Conservation (phyloP, 495 filamentous ascomycete species). For the Trichoderma reesei region DNA sequence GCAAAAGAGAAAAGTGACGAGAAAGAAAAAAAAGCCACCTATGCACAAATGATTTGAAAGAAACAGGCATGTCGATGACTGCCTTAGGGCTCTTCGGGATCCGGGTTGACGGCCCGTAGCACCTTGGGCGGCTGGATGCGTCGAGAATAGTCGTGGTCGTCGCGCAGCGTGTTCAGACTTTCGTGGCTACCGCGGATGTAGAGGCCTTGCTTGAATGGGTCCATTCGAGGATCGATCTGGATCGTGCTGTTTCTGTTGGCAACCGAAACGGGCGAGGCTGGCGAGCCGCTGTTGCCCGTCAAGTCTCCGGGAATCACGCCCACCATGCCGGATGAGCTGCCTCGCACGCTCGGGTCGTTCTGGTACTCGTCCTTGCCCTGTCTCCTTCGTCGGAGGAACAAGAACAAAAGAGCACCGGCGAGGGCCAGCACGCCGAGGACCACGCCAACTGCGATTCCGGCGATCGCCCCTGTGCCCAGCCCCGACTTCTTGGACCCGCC, state of each 20-base stretch:
- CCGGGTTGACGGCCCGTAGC: conserved; percentile 44
- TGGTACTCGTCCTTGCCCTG: conserved; percentile 18
- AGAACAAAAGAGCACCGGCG: conserved; percentile 22
- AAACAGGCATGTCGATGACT: neutral
- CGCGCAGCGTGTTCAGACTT: conserved; percentile 44
- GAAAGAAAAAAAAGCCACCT: neutral
- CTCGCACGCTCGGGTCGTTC: conserved; percentile 22
- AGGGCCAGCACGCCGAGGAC: conserved; percentile 22
- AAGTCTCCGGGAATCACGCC: conserved; percentile 29
- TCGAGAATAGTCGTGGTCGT: conserved; percentile 48
- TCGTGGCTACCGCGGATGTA: conserved; percentile 42
- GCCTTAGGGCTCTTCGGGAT: conserved; percentile 28
- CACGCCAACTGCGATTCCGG: conserved; percentile 35
- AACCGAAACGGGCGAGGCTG: conserved; percentile 1
- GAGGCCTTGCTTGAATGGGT: conserved; percentile 38
- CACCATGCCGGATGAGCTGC: conserved; percentile 32
- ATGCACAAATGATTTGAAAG: neutral
- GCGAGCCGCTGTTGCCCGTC: conserved; percentile 12
- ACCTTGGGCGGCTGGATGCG: conserved; percentile 31
- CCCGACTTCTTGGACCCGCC: conserved; percentile 13
- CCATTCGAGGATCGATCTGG: conserved; percentile 46
- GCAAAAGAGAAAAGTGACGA: neutral
- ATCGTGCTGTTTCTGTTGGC: conserved; percentile 37
- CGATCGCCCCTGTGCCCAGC: conserved; percentile 26
- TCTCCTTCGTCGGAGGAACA: conserved; percentile 23